phyloP scores from a whole-genome alignment of 176 grass and related monocot species.

The Paspalum vaginatum region DNA sequence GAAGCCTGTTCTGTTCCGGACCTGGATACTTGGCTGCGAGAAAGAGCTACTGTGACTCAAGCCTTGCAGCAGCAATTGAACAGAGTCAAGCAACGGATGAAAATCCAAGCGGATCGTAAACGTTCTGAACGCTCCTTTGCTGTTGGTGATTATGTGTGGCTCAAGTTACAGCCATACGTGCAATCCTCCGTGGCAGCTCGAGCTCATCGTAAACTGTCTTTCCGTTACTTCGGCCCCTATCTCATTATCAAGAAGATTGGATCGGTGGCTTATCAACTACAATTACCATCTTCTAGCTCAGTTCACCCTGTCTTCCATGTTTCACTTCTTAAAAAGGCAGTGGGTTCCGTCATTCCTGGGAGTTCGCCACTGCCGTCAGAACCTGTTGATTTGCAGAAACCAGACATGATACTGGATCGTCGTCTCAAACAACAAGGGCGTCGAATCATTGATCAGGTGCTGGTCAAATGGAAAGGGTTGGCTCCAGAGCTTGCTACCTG shows the following conservation, averaged over 20 bases:
- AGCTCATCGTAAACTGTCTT: not conserved
- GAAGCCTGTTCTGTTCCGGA: accelerated
- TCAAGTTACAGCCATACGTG: not conserved
- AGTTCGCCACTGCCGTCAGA: too few relatives aligned
- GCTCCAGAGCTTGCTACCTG: too few relatives aligned
- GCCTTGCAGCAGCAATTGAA: too few relatives aligned
- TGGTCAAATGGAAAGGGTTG: too few relatives aligned
- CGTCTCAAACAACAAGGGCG: too few relatives aligned
- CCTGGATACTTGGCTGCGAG: too few relatives aligned
- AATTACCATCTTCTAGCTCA: not conserved
- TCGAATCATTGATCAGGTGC: too few relatives aligned
- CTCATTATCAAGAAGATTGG: too few relatives aligned
- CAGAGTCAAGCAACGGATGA: not conserved
- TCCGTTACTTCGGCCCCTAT: not conserved
- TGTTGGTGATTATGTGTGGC: not conserved
- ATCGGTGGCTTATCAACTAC: not conserved
- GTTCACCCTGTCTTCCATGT: not conserved
- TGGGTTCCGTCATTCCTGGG: too few relatives aligned
- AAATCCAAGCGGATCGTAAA: not conserved
- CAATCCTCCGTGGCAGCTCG: not conserved
- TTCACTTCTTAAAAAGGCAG: not conserved
- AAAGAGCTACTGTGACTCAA: accelerated
- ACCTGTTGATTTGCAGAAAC: too few relatives aligned
- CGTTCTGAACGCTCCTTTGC: not conserved
- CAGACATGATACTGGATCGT: too few relatives aligned